Base-by-base conservation (phyloP, 768 basidiomycete genomes). In the Mycena galericulata region DNA sequence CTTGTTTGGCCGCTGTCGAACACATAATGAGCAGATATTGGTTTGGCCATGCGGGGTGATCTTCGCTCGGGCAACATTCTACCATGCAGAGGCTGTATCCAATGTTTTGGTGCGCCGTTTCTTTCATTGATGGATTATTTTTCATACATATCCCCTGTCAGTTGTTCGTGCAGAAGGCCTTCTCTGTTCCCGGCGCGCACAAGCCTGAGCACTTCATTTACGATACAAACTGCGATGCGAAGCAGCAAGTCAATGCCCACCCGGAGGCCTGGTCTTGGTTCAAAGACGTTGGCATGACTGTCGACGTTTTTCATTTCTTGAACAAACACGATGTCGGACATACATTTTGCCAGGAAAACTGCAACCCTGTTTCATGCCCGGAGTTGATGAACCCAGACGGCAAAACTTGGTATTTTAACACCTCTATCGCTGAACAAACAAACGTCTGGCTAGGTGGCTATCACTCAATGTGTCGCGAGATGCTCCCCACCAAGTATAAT, bases 391-490 rank as follows among this genome's bases (percentile, higher is more conserved):
- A 24, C 3, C 24, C 38, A 24, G 64, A 45, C 57, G 49, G 45
- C 29, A 32, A 29, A 11, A 57, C 47, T 14, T 76, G 74, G 75
- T 76, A 67, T 41, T 77, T 74, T 73, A 82, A 82, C 51, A 77
- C 80, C 0, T 82, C 79, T 4, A 72, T 76, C 3, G 79, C 79
- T 14, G 81, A 82, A 63, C 79, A 80, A 65, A 71, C 73, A 3
- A 82, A 82, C 59, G 75, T 73, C n/a, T n/a, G n/a, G n/a, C n/a
- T n/a, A n/a, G n/a, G n/a, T n/a, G n/a, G n/a, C n/a, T n/a, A n/a
- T n/a, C n/a, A n/a, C n/a, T n/a, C n/a, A n/a, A n/a, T n/a, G n/a
- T n/a, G n/a, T n/a, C n/a, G n/a, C n/a, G n/a, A n/a, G n/a, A n/a
- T n/a, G n/a, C n/a, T n/a, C n/a, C n/a, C n/a, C n/a, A n/a, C n/a